Evolutionary conservation across 1,139 yeast genomes (phyloP).

Genomic region (Debaryomyces sp.): DNA sequence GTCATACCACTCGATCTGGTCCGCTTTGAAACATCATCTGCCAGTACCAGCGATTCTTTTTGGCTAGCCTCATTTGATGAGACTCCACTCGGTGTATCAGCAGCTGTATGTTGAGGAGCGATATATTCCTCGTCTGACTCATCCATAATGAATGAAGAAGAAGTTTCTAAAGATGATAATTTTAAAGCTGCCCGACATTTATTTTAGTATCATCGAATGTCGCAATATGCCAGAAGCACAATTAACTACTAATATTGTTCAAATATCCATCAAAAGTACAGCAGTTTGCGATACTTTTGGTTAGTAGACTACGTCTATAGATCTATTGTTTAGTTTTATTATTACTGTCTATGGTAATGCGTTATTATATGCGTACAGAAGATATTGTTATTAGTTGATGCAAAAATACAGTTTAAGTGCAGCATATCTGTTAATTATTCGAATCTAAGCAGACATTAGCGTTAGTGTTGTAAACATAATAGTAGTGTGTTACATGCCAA

Average conservation of each 20-base stretch:
- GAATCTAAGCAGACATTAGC: not conserved
- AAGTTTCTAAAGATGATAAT: not conserved
- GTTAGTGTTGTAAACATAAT: not conserved
- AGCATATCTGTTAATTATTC: not conserved
- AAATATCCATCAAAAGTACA: too few relatives aligned
- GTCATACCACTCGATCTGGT: slow-evolving; percentile 23
- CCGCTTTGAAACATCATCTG: slow-evolving; percentile 29
- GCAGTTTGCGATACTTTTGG: not conserved
- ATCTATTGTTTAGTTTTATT: not conserved
- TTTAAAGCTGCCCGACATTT: slow-evolving; percentile 1
- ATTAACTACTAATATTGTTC: not conserved
- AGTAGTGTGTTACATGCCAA: not conserved
- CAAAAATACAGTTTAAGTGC: not conserved
- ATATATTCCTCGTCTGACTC: slow-evolving; percentile 45
- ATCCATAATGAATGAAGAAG: slow-evolving; percentile 21
- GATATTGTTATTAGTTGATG: not conserved
- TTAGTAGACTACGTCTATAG: not conserved
- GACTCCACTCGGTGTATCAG: slow-evolving; percentile 17
- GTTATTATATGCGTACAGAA: too few relatives aligned
- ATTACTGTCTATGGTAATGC: not conserved
- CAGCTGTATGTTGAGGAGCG: slow-evolving; percentile 22
- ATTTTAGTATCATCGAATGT: slow-evolving; percentile 2
- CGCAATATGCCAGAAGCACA: not conserved
- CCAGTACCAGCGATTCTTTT: slow-evolving; percentile 9
- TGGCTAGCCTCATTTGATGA: slow-evolving; percentile 21